A percentile compares a stretch with the other conserved stretches of the same genome.
Conservation (phyloP, 1,139 yeast species). For the Diutina scorzettiae region DNA sequence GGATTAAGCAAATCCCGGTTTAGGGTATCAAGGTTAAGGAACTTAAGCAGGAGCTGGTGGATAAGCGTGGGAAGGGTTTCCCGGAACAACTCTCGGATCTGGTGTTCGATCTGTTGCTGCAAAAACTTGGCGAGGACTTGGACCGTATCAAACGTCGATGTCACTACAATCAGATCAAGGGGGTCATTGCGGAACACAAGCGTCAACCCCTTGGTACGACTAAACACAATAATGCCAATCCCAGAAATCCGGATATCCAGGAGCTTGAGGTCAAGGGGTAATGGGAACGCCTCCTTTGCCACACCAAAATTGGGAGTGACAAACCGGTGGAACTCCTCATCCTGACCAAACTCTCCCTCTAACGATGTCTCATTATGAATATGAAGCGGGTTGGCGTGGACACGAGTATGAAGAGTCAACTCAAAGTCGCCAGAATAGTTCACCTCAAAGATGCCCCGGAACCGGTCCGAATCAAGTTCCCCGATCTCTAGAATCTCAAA, state of each 20-base stretch:
- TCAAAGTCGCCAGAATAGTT: conserved; percentile 74
- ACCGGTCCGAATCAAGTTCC: conserved; percentile 67
- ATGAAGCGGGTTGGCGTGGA: conserved; percentile 74
- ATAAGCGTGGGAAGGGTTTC: conserved; percentile 77
- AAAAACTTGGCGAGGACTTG: conserved; percentile 72
- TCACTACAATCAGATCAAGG: conserved; percentile 66
- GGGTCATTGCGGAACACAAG: conserved; percentile 86
- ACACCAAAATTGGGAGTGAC: conserved; percentile 57
- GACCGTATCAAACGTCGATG: conserved; percentile 76
- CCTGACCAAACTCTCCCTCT: conserved; percentile 21
- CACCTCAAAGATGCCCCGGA: conserved; percentile 77
- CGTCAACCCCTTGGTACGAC: conserved; percentile 73
- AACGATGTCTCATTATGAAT: conserved; percentile 45
- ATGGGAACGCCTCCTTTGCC: conserved; percentile 57
- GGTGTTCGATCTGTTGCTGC: conserved; percentile 73
- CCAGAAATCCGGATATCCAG: conserved; percentile 68
- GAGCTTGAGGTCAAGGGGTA: conserved; percentile 67
- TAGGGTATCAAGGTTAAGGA: conserved; percentile 23
- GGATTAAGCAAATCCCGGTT: not conserved
- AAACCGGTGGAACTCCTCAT: conserved; percentile 19
- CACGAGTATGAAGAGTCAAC: conserved; percentile 68
- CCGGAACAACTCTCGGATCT: conserved; percentile 66
- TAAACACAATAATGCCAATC: conserved; percentile 74
- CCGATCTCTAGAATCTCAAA: conserved; percentile 82
- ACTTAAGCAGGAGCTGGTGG: conserved; percentile 61